Base-by-base conservation (phyloP, 768 basidiomycete species). In the Podaxis sp. region DNA sequence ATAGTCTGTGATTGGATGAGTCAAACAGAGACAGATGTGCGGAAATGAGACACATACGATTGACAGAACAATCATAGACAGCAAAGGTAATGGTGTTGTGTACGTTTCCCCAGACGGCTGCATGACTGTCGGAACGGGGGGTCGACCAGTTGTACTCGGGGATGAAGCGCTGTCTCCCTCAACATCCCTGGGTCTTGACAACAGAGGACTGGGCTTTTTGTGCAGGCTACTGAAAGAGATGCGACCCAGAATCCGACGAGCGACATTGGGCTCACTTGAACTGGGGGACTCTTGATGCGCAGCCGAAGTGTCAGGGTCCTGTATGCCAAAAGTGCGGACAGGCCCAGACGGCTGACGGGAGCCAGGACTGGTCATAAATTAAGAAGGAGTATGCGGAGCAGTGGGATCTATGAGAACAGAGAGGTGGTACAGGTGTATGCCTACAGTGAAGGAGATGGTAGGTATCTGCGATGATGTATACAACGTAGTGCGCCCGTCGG, bases 11-110 rank as follows among this genome's bases (percentile, higher is more conserved):
- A 49, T 38, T 69, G 43, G 70, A 63, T 54, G 22, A 47, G n/a
- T 24, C 25, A 54, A 47, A 22, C 4, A 57, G 15, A 22, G 29
- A 15, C 53, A 27, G 37, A 56, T 43, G 33, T 13, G 38, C 55
- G 27, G 49, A 22, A 12, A 27, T 55, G 9, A 15, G 49, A 40
- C 13, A 66, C 76, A 61, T 73, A 96, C 93, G 62, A 97, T 96
- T 40, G 92, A 96, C 50, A 98, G 76, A 2, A 98, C 96, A 66
- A 89, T 80, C 90, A 98, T 96, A 0, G 96, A 90, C 50, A 98
- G 74, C 22, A 79, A 77, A 3, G 95, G 96, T 29, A 98, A 71
- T 1, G 96, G 95, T 0, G 94, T 97, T 27, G 86, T 74, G 66
- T 90, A 85, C 29, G 76, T 75, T 72, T 91, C 91, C n/a, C 77